Base-by-base conservation (phyloP, 1,284 basidiomycete species). In the Apiotrichum veenhuisii region DNA sequence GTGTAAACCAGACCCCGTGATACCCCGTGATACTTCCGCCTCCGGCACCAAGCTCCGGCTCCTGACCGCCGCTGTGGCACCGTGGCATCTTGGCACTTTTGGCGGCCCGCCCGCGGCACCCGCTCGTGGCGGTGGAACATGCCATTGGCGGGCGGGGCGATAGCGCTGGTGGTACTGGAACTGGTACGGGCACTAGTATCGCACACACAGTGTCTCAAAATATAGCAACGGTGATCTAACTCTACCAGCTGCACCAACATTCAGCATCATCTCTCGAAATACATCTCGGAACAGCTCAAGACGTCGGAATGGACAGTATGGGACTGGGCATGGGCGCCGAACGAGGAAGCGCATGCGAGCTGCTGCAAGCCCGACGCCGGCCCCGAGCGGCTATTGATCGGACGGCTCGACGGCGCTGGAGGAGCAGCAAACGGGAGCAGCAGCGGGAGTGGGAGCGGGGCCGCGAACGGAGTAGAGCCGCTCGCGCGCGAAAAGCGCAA, bases 221-320 rank as follows among this genome's bases (percentile, higher is more conserved):
- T 34, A 22, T 34, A 18, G 37, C 17, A 38, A 8, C 18, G 40
- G 3, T 20, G 5, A 26, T 15, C 34, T 40, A 27, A 49, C 23
- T 3, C 25, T 46, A 7, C 27, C 55, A 75, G 73, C 59, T 67
- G 66, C 57, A 69, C 69, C 36, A 73, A 70, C 50, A 64, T 75
- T 44, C 71, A 75, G 53, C 50, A 57, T 25, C 64, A 69, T 41
- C 48, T 73, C 20, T 71, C 70, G 5, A 66, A 66, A 41, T 71
- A 74, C 58, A 72, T 73, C 45, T 57, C 58, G 12, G 71, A 74
- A 25, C 50, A 57, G 56, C 63, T 75, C 18, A 52, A 63, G 22
- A 59, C 61, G 26, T 67, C 68, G 20, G 72, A 74, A 49, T 75
- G 73, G 50, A 75, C 74, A 0, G 72, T 74, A 2, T 75, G 74